Conservation (phyloP, 2,329 filamentous ascomycete species). For the Scortechinia acanthostroma region DNA sequence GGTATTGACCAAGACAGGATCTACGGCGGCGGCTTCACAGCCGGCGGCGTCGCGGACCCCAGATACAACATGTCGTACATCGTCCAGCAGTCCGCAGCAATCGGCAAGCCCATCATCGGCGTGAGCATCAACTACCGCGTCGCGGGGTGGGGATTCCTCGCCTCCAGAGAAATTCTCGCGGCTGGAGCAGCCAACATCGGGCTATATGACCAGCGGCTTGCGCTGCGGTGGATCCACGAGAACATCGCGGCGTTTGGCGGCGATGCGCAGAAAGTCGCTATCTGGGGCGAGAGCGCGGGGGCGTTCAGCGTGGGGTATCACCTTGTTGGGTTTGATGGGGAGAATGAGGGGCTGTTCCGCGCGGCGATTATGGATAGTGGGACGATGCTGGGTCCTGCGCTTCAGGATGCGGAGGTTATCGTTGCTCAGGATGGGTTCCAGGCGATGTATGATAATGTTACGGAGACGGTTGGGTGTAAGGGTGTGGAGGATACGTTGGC, state of each 20-base stretch:
- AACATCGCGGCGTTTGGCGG: constrained; percentile 44
- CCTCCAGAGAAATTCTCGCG: constrained; percentile 18
- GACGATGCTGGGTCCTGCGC: too few species aligned
- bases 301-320: constrained; percentile 32
- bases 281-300: constrained; percentile 39
- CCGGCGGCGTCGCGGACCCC: constrained; percentile 30
- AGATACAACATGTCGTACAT: constrained; percentile 55
- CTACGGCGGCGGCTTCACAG: constrained; percentile 29
- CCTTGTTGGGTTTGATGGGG: constrained; percentile 43
- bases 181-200: constrained; percentile 27
- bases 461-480: constrained; percentile 23
- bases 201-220: constrained; percentile 37
- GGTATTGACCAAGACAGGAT: too few species aligned
- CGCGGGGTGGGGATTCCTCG: constrained; percentile 32
- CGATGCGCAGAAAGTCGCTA: constrained; percentile 31
- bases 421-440: constrained; percentile 21
- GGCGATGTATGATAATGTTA: constrained; percentile 20
- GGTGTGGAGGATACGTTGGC: constrained; percentile 20
- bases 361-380: constrained; percentile 45
- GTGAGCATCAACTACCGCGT: constrained; percentile 37
- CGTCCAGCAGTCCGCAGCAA: constrained; percentile 32
- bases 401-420: constrained; percentile 18
- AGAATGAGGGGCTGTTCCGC: constrained; percentile 44
- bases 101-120: constrained; percentile 34
- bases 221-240: constrained; percentile 40